Base-by-base conservation (phyloP, 1,284 basidiomycete genomes). In the Irpex sp. region DNA sequence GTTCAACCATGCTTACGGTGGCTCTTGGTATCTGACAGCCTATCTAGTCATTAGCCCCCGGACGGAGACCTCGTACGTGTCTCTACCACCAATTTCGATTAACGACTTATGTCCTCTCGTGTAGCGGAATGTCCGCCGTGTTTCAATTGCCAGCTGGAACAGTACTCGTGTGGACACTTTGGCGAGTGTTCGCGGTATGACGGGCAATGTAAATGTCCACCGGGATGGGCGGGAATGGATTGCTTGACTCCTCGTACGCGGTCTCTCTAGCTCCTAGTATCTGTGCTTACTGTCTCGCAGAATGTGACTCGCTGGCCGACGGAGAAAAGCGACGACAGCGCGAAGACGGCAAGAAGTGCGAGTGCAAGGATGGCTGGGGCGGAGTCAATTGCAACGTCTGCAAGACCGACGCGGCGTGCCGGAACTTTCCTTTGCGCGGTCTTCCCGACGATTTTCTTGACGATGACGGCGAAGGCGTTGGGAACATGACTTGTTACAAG, bases 361-460 rank as follows among this genome's bases (percentile, higher is more conserved):
- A 94, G 37, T 99, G 96, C 72, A 91, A 90, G 67, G 90, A 94
- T 1, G 96, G 95, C 0, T 99, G 96, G 96, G 84, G 82, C 55
- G 96, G 96, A 12, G 90, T 98, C 67, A 98, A 98, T 72, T 98
- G 96, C 77, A 97, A 98, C 74, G 94, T 97, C 0, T 98, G 95
- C 76, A 79, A 94, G 74, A 87, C 80, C 49, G 85, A 97, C 72
- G 70, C 84, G 47, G 86, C 93, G 2, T 98, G 95, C 73, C 72
- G 80, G 16, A 85, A 81, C 2, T 94, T 95, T 72, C 88, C 88
- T 16, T 79, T 92, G 28, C 82, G 83, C 28, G 79, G 76, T 28
- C 74, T 76, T 4, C 73, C 77, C 5, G 72, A 71, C 45, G 36
- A n/a, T 69, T 73, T 35, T 77, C 78, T 7, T 8, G 18, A 18